Evolutionary conservation across 495 filamentous ascomycete genomes (phyloP), one percentile per base, ranked within the genome.

Genomic region (Daldinia grandis): DNA sequence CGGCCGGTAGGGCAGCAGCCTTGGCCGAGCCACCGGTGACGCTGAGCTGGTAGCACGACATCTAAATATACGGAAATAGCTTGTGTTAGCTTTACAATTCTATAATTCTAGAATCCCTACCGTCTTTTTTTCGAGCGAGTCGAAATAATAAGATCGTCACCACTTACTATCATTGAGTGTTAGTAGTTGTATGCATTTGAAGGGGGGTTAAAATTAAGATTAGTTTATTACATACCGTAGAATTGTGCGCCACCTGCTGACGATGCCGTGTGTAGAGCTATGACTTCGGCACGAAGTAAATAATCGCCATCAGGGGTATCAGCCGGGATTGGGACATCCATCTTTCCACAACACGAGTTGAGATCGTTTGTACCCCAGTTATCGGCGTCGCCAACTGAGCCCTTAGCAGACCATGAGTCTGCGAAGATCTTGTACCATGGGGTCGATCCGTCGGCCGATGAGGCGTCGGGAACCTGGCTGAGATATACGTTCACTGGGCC

Each of bases 401-500:
- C 80, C 53, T 74, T 75, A 0, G 68, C 42, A 6, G 72, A 74
- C 74, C 74, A 76, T 21, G 74, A 74, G 49, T 76, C 66, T 24
- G 74, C 74, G 30, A 76, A 75, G 63, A 81, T 80, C 74, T 84
- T 84, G 64, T 78, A 81, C 82, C 82, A 85, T 10, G 69, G 62
- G 10, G 72, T 67, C 5, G 71, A 79, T 25, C 74, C 77, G 49
- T 75, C 76, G 15, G 82, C 81, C 0, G 66, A 75, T 3, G 78
- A 76, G 14, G 84, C 79, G 55, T 85, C 81, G 30, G 73, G 25
- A 35, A 85, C 84, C 64, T 82, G 78, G 73, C 79, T 78, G 38
- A 86, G 78, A 74, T 86, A 86, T 24, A 82, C 78, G 38, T 83
- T 78, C 30, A 85, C 83, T 1, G 84, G 84, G 8, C 84, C 84